Evolutionary conservation across 2,329 filamentous ascomycete genomes (phyloP), one percentile per base, ranked within the genome.

Genomic region (Mycocentrospora acerina): DNA sequence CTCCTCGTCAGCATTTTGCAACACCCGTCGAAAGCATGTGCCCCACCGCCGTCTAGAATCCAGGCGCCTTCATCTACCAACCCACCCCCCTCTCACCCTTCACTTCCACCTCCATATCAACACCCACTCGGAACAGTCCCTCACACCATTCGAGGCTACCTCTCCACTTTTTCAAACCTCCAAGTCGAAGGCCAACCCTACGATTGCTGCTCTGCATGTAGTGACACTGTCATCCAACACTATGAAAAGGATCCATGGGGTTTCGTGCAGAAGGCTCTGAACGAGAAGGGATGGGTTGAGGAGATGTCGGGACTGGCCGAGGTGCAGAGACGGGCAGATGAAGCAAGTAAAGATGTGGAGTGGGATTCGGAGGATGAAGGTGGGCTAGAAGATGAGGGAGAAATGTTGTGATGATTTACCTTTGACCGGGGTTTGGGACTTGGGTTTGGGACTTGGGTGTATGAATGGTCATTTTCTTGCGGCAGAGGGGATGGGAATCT

Each of bases 1-100:
- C 77, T 97, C 4, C 78, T 98, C 18, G 83, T 90, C 8, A 94
- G 88, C 42, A 72, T 96, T 24, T 74, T 96, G 8, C 93, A 98
- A 62, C 91, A 76, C 48, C 70, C 68, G 1, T 62, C 69, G 7
- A 64, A 64, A 42, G 66, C 64, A 4, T 67, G 64, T 17, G 71
- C 71, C 1, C 66, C 64, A 7, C 13, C 44, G 42, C 18, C 44
- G 17, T 38, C 53, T 16, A 36, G 47, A 26, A 35, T 34, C 25
- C 29, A 48, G 11, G 32, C 27, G 16, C 19, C 36, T 12, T 13
- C 36, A 19, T 19, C 46, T 6, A 13, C 37, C 10, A 26, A 49
- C 4, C 25, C 46, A 15, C 42, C 45, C 1, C 37, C 55, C 1
- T 48, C 56, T 4, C 57, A 66, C 31, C 60, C 64, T 0, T 57